phyloP scores from a whole-genome alignment of 2,329 filamentous ascomycete species.

The Cladosporium sp. region DNA sequence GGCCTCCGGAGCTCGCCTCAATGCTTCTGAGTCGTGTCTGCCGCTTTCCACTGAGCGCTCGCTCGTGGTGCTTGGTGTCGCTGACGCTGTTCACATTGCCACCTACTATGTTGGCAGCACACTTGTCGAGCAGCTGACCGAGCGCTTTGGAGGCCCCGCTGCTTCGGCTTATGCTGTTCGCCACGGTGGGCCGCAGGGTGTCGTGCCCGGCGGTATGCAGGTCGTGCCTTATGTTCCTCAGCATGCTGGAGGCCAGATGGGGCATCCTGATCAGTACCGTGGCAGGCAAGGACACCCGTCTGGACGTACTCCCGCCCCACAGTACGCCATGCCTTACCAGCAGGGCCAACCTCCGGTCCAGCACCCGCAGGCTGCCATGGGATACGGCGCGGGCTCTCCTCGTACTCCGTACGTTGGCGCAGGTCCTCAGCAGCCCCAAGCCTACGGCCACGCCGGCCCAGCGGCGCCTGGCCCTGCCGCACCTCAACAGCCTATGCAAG shows the following conservation, averaged over 20 bases:
- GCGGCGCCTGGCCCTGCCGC: conserved; percentile 55
- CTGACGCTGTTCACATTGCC: conserved; percentile 96
- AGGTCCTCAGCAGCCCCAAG: conserved; percentile 70
- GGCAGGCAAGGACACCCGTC: conserved; percentile 62
- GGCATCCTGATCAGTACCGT: conserved; percentile 79
- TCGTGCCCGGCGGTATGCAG: conserved; percentile 95
- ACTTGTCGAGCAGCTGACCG: conserved; percentile 93
- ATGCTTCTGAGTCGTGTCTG: conserved; percentile 90
- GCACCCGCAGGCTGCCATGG: conserved; percentile 58
- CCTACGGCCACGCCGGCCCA: conserved; percentile 57
- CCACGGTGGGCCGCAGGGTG: conserved; percentile 85
- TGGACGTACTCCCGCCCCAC: conserved; percentile 57
- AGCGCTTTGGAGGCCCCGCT: conserved; percentile 89
- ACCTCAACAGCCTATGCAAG: conserved; percentile 64
- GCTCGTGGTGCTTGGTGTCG: conserved; percentile 95
- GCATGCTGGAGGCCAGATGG: conserved; percentile 85
- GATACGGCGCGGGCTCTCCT: conserved; percentile 64
- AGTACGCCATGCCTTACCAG: conserved; percentile 59
- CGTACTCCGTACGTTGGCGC: conserved; percentile 70
- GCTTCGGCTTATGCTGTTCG: conserved; percentile 97
- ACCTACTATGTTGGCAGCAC: conserved; percentile 98
- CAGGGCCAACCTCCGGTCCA: conserved; percentile 50
- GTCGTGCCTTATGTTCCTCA: conserved; percentile 97
- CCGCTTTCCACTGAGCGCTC: conserved; percentile 94
- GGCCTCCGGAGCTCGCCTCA: conserved; percentile 89